phyloP scores from a whole-genome alignment of 2,329 filamentous ascomycete genomes.

The Claviceps arundinis region DNA sequence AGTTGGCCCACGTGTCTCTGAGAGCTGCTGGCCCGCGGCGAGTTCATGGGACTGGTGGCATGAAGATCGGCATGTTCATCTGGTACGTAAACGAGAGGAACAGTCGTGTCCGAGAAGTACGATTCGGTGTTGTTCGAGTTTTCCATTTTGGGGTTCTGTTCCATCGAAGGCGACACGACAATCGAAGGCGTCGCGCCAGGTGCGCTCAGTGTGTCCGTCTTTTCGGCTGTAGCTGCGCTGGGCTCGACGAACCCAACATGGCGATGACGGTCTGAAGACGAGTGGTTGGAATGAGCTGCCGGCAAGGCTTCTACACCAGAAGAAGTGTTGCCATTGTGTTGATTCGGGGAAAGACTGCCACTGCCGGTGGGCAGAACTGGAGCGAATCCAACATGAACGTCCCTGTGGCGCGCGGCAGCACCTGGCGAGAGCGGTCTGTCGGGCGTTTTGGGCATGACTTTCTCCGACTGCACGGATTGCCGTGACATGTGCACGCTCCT shows the following conservation, averaged over 20 bases:
- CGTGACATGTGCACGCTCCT: slow-evolving; percentile 11
- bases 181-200: neutral
- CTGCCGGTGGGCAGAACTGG: slow-evolving; percentile 2
- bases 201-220: neutral
- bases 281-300: slow-evolving; percentile 9
- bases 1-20: neutral
- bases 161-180: neutral
- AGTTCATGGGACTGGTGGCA: slow-evolving; percentile 2
- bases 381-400: slow-evolving; percentile 21
- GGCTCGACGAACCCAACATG: slow-evolving; percentile 44
- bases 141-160: neutral
- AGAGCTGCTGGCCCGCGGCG: slow-evolving; percentile 1
- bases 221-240: slow-evolving; percentile 5
- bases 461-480: neutral
- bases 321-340: neutral
- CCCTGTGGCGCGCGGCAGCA: slow-evolving; percentile 12
- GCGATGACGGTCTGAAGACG: slow-evolving; percentile 13
- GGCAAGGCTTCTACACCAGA: slow-evolving; percentile 1
- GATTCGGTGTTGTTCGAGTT: neutral
- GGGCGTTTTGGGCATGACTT: slow-evolving; percentile 4
- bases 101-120: slow-evolving; percentile 3
- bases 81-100: slow-evolving; percentile 3
- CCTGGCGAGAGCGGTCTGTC: slow-evolving; percentile 9
- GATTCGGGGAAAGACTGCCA: neutral
- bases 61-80: slow-evolving; percentile 1